Evolutionary conservation across 371 early-diverging fungal genomes (phyloP).

Genomic region (Mucor circinelloides): DNA sequence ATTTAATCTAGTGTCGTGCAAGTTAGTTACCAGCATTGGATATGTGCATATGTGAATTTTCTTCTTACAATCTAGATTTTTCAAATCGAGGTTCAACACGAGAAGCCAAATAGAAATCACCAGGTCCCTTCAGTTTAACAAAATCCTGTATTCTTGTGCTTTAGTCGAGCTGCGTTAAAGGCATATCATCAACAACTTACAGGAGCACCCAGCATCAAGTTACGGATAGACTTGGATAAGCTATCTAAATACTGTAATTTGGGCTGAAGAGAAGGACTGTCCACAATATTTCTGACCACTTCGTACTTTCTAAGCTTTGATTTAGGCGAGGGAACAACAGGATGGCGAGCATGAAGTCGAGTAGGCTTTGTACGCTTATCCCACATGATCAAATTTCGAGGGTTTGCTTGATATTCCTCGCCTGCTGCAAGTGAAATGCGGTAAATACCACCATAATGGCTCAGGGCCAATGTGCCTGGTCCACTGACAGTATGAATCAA

Average conservation of each 20-base stretch:
- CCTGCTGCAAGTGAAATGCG: slow-evolving; percentile 67
- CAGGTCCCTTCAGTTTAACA: slow-evolving; percentile 68
- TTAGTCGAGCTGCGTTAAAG: neutral
- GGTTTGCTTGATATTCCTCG: slow-evolving; percentile 76
- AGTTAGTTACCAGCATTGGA: neutral
- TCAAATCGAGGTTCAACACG: slow-evolving; percentile 60
- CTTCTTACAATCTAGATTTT: slow-evolving; percentile 43
- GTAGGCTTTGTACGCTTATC: slow-evolving; percentile 51
- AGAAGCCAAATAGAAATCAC: slow-evolving; percentile 70
- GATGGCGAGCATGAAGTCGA: slow-evolving; percentile 31
- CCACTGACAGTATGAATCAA: slow-evolving; percentile 71
- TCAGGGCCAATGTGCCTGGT: slow-evolving; percentile 71
- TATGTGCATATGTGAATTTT: too few relatives aligned
- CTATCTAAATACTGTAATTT: slow-evolving; percentile 43
- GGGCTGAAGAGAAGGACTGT: slow-evolving; percentile 54
- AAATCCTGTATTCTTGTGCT: slow-evolving; percentile 49
- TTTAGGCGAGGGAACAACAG: slow-evolving; percentile 42
- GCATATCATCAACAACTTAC: slow-evolving; percentile 27
- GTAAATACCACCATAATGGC: slow-evolving; percentile 74
- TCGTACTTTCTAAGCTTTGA: slow-evolving; percentile 36
- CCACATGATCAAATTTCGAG: slow-evolving; percentile 63
- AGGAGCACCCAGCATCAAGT: slow-evolving; percentile 50
- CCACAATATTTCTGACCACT: slow-evolving; percentile 44
- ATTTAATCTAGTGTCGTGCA: slow-evolving; percentile 32
- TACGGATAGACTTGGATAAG: slow-evolving; percentile 35